These are phyloP conservation scores for Claviceps capensis DNA, from an alignment of 2,329 filamentous ascomycete genomes.

Conservation along the genomic window DNA sequence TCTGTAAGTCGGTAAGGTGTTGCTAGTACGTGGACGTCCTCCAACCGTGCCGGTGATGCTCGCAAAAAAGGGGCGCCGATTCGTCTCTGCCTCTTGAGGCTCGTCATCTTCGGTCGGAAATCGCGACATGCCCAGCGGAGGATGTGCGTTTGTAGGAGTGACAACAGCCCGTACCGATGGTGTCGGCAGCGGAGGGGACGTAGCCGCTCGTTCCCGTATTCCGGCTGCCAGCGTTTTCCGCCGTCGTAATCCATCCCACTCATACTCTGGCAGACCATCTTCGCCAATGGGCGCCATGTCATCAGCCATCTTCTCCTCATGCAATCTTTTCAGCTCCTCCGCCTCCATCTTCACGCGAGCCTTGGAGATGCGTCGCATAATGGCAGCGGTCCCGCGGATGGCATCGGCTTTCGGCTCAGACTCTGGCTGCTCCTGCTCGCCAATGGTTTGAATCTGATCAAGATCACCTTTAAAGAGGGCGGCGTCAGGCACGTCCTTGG, in stretches of 20 bases:
- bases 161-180: constrained; percentile 10
- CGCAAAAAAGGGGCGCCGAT: constrained; percentile 36
- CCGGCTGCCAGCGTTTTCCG: constrained; percentile 41
- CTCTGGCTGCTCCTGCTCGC: constrained; percentile 91
- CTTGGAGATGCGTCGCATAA: constrained; percentile 69
- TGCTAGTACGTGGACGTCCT: constrained; percentile 19
- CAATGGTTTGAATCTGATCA: constrained; percentile 89
- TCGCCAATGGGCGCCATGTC: constrained; percentile 63
- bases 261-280: constrained; percentile 53
- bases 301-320: constrained; percentile 62
- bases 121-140: constrained; percentile 64
- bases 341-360: constrained; percentile 65
- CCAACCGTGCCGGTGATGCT: constrained; percentile 42
- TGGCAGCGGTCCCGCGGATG: constrained; percentile 79
- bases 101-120: constrained; percentile 57
- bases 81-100: constrained; percentile 31
- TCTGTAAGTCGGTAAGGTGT: constrained; percentile 17
- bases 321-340: constrained; percentile 64
- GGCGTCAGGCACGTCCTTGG: constrained; percentile 90
- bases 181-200: constrained; percentile 14
- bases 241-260: constrained; percentile 84
- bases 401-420: constrained; percentile 92
- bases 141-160: constrained; percentile 16
- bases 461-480: constrained; percentile 87
- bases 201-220: constrained; percentile 14